Evolutionary conservation across 805 yeast genomes (phyloP), one percentile per base, ranked within the genome.

Genomic region (Lachancea meyersii): DNA sequence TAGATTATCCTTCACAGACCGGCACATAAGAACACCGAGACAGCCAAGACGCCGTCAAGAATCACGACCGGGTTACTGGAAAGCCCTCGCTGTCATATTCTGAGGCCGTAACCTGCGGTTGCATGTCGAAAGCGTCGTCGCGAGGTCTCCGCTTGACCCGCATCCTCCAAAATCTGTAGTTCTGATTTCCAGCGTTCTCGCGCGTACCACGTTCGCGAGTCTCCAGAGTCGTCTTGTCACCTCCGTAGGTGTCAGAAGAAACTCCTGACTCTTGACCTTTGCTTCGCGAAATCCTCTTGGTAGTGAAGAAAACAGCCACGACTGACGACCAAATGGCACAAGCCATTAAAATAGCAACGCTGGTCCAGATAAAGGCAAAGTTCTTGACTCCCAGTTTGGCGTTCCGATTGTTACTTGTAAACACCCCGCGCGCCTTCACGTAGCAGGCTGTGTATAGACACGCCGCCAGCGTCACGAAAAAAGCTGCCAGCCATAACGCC

Each of bases 311-410:
- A 2, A 46, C 49, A 3, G 42, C 35, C 18, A 49, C 36, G 2
- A 53, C 41, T 1, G 57, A 48, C 2, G 54, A 40, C 60, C 60
- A 55, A 23, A 55, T 37, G 5, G 55, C 38, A 33, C 50, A 51
- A 5, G 42, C 34, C 31, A 53, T 22, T 26, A 56, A 27, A 36
- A 56, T 43, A 22, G 53, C 53, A 4, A 53, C 58, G 6, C 53
- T 42, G 2, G 58, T 52, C 94, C 94, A 85, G 28, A 78, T 63
- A 46, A 81, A 73, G 11, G 78, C 86, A 58, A 82, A 69, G 59
- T 72, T 65, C 32, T 69, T 70, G 7, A 64, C 57, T 11, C 82
- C 81, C 31, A 79, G 31, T 3, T 50, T 57, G 1, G 82, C 69
- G 14, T 43, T 14, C 16, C 61, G 55, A n/a, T 75, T 75, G 24